Evolutionary conservation across 2,329 filamentous ascomycete species (phyloP).

Genomic region (Byssothecium circinans): DNA sequence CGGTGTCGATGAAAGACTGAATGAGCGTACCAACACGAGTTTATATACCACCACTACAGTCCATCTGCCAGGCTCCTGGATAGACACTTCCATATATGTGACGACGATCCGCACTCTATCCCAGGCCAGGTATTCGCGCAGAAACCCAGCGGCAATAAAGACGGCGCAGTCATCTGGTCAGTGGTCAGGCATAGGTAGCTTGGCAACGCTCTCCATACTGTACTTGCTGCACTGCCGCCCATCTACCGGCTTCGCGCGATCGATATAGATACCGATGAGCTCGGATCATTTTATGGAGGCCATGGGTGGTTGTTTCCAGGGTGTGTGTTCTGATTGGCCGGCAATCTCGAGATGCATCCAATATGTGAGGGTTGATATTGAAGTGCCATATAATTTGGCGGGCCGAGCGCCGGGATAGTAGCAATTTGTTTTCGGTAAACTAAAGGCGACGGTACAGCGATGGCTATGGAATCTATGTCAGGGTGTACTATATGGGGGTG

Average conservation of each 20-base stretch:
- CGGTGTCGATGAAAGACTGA: constrained; percentile 2
- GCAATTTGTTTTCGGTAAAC: too few relatives aligned
- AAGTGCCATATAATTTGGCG: constrained; percentile 27
- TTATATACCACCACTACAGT: constrained; percentile 17
- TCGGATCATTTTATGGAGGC: constrained; percentile 1
- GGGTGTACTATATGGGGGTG: too few relatives aligned
- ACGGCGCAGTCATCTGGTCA: constrained; percentile 19
- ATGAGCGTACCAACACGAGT: neutral
- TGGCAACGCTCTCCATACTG: constrained; percentile 22
- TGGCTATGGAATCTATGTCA: too few relatives aligned
- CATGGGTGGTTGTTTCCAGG: constrained; percentile 12
- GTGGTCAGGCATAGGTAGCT: constrained; percentile 5
- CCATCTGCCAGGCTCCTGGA: neutral
- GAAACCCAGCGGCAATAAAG: constrained; percentile 16
- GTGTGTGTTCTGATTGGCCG: constrained; percentile 14
- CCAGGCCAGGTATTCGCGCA: constrained; percentile 18
- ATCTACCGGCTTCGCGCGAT: constrained; percentile 14
- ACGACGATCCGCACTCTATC: constrained; percentile 23
- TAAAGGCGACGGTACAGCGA: too few relatives aligned
- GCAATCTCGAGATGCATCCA: constrained; percentile 5
- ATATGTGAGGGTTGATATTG: constrained; percentile 6
- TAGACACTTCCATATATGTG: constrained; percentile 7
- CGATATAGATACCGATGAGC: constrained; percentile 15
- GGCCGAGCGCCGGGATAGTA: constrained; percentile 14
- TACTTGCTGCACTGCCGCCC: constrained; percentile 10